A percentile compares a stretch with the other conserved stretches of the same genome.
These are phyloP conservation scores for Paratinospora sagittata DNA, from an alignment of 164 flowering plant genomes.

Conservation along the genomic window DNA sequence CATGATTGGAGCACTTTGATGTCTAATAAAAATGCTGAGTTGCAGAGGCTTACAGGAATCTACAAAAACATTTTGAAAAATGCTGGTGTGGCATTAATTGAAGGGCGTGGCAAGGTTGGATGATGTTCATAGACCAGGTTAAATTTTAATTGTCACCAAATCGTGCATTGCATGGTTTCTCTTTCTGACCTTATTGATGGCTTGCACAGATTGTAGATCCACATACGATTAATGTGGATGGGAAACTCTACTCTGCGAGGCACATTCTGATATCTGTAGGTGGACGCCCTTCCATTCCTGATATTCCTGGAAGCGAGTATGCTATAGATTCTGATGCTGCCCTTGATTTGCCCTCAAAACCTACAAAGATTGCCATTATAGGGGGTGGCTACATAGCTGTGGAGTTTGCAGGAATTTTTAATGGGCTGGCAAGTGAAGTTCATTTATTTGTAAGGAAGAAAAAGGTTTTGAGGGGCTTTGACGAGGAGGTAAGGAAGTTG, in stretches of 20 bases:
- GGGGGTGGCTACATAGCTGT: constrained; percentile 97
- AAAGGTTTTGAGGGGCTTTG: constrained; percentile 86
- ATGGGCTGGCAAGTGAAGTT: constrained; percentile 82
- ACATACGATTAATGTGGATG: constrained; percentile 90
- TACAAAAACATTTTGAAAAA: constrained; percentile 83
- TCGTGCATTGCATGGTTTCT: background rate
- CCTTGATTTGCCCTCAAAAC: constrained; percentile 88
- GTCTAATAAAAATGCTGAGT: constrained; percentile 95
- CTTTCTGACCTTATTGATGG: constrained; percentile 10
- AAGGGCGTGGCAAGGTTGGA: constrained; percentile 97
- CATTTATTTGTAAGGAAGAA: constrained; percentile 94
- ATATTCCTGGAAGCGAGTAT: constrained; percentile 86
- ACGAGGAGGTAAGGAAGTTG: constrained; percentile 69
- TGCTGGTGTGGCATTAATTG: constrained; percentile 72
- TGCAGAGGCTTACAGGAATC: constrained; percentile 90
- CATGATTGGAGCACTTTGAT: constrained; percentile 94
- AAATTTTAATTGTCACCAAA: background rate
- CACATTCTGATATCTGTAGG: constrained; percentile 91
- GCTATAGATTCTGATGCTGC: constrained; percentile 96
- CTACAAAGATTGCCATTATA: constrained; percentile 82
- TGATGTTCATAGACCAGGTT: constrained; percentile 19
- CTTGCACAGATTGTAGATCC: constrained; percentile 67
- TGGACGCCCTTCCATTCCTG: constrained; percentile 88
- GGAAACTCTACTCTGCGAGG: constrained; percentile 74
- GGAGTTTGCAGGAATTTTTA: constrained; percentile 98